These are phyloP conservation scores for Luffa acutangula DNA, from an alignment of 306 rosid genomes.

Conservation along the genomic window DNA sequence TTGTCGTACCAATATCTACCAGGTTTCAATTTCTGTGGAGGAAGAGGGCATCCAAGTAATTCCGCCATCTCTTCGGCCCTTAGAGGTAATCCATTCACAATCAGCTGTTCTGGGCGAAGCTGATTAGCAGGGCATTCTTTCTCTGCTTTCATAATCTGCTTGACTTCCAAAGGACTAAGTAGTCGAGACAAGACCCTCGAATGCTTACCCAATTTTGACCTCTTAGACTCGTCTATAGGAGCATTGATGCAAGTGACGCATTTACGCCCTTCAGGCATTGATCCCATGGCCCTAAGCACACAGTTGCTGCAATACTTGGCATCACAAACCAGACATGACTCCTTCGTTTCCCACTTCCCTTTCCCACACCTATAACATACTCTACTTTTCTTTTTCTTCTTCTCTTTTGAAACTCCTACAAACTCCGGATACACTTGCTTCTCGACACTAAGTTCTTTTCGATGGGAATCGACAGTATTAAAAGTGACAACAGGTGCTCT, in stretches of 20 bases:
- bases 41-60: slow-evolving; percentile 76
- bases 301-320: slow-evolving; percentile 86
- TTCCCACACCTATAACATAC: slow-evolving; percentile 80
- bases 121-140: slow-evolving; percentile 95
- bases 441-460: slow-evolving; percentile 47
- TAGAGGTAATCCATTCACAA: slow-evolving; percentile 66
- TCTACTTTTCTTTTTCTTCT: slow-evolving; percentile 71
- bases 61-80: slow-evolving; percentile 88
- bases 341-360: slow-evolving; percentile 98
- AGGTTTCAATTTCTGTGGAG: slow-evolving; percentile 83
- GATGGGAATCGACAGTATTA: slow-evolving; percentile 55
- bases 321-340: slow-evolving; percentile 81
- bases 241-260: slow-evolving; percentile 81
- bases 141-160: slow-evolving; percentile 97
- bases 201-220: slow-evolving; percentile 69
- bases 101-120: slow-evolving; percentile 93
- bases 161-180: slow-evolving; percentile 92
- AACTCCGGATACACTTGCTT: slow-evolving; percentile 66
- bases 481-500: slow-evolving; percentile 81
- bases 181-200: slow-evolving; percentile 76
- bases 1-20: slow-evolving; percentile 99
- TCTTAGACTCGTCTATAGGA: slow-evolving; percentile 84
- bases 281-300: slow-evolving; percentile 95
- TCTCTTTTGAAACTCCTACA: slow-evolving; percentile 60
- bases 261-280: slow-evolving; percentile 98